A percentile compares a stretch with the other conserved stretches of the same genome.
Conservation (phyloP, 2,329 filamentous ascomycete species). For the Fusarium sp. region DNA sequence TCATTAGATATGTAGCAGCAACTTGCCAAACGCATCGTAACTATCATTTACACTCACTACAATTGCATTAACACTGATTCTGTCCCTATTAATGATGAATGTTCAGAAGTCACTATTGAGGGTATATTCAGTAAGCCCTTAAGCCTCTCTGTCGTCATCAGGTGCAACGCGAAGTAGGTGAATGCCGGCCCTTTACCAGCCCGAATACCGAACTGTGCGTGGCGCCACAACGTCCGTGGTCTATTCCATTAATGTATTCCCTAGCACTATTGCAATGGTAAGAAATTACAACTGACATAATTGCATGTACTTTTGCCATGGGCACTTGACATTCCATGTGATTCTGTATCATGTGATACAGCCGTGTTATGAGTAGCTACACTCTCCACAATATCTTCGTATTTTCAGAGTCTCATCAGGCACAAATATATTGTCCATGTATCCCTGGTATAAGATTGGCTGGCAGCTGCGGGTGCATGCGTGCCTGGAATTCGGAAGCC, state of each 20-base stretch:
- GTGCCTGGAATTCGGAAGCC: conserved; percentile 7
- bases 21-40: too few relatives aligned
- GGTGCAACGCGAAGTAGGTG: background rate
- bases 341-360: background rate
- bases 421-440: rapidly evolving
- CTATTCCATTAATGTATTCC: rapidly evolving
- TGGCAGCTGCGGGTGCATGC: background rate
- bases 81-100: rapidly evolving
- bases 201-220: background rate
- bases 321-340: background rate
- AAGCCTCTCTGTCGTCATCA: background rate
- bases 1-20: background rate
- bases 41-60: background rate
- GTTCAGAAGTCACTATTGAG: rapidly evolving
- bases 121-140: background rate
- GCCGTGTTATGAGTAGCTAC: rapidly evolving
- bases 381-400: background rate
- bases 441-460: background rate
- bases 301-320: rapidly evolving
- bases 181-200: background rate
- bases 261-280: rapidly evolving
- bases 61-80: rapidly evolving
- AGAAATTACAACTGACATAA: rapidly evolving
- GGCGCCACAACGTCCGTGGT: background rate
- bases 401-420: background rate